phyloP scores from a whole-genome alignment of 768 basidiomycete genomes.

The Calocybe cyanea region DNA sequence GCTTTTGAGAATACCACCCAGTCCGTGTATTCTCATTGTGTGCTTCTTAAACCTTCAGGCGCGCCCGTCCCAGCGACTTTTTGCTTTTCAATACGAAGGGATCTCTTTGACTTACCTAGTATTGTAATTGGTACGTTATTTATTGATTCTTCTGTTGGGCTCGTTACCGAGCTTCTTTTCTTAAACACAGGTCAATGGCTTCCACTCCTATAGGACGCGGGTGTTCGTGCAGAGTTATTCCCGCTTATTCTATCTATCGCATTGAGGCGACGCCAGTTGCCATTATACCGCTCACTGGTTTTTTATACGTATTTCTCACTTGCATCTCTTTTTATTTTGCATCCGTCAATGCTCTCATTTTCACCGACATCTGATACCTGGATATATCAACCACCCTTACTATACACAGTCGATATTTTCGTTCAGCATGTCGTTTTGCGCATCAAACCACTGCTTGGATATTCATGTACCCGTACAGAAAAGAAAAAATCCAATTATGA shows the following conservation, averaged over 20 bases:
- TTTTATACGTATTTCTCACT: not conserved
- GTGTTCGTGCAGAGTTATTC: too few species aligned
- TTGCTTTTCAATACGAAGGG: slow-evolving; percentile 93
- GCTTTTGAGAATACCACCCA: slow-evolving; percentile 98
- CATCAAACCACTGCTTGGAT: not conserved
- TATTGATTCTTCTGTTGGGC: not conserved
- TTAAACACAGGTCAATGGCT: slow-evolving; percentile 78
- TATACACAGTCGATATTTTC: not conserved
- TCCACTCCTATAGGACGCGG: slow-evolving; percentile 57
- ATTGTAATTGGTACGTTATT: slow-evolving; percentile 73
- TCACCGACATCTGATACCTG: slow-evolving; percentile 7
- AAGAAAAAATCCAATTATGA: not conserved
- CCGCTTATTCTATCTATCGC: too few species aligned
- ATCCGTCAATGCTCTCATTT: not conserved
- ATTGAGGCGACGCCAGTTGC: not conserved
- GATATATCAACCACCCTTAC: slow-evolving; percentile 9
- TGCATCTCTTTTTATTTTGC: not conserved
- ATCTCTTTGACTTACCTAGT: slow-evolving; percentile 87
- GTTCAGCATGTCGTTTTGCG: not conserved
- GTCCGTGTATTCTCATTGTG: slow-evolving; percentile 91
- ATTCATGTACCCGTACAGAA: not conserved
- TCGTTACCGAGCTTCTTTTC: not conserved
- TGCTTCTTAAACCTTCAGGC: slow-evolving; percentile 80
- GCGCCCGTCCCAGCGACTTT: slow-evolving; percentile 88
- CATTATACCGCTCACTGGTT: not conserved